A percentile compares a stretch with the other conserved stretches of the same genome.
Conservation (phyloP, 164 flowering plant genomes). For the Paratinospora sagittata region DNA sequence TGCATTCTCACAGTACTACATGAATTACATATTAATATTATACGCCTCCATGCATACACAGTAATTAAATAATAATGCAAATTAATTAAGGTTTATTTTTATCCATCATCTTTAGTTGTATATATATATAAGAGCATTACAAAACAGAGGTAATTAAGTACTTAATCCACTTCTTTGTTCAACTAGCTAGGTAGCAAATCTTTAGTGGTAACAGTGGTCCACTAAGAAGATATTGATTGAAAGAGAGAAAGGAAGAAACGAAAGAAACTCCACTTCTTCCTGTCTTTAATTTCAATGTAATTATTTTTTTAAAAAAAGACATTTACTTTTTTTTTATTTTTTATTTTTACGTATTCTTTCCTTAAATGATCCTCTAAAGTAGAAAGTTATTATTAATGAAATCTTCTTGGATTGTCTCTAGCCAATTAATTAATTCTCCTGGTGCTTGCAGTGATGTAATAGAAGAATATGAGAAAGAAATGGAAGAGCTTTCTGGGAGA, state of each 20-base stretch:
- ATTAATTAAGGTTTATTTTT: no score
- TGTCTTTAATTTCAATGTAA: background rate
- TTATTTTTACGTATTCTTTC: background rate
- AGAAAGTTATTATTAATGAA: background rate
- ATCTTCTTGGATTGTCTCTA: background rate
- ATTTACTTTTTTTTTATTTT: no score
- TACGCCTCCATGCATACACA: no score
- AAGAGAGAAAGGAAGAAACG: background rate
- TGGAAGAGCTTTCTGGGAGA: slow-evolving; percentile 53
- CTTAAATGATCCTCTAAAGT: background rate
- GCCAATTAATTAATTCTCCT: background rate
- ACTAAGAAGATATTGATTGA: slow-evolving; percentile 1
- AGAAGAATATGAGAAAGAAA: slow-evolving; percentile 63
- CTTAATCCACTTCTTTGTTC: no score
- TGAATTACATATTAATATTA: no score
- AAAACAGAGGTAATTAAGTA: no score
- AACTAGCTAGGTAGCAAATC: background rate
- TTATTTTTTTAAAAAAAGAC: background rate
- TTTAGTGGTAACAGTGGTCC: background rate
- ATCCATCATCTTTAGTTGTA: background rate
- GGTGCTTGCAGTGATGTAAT: slow-evolving; percentile 44
- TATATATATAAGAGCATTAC: background rate
- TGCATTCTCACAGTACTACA: background rate
- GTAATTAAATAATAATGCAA: no score
- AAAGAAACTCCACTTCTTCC: slow-evolving; percentile 3